A percentile compares a stretch with the other conserved stretches of the same genome.
phyloP scores from a whole-genome alignment of 164 flowering plant species.

The Vitis rotundifolia region DNA sequence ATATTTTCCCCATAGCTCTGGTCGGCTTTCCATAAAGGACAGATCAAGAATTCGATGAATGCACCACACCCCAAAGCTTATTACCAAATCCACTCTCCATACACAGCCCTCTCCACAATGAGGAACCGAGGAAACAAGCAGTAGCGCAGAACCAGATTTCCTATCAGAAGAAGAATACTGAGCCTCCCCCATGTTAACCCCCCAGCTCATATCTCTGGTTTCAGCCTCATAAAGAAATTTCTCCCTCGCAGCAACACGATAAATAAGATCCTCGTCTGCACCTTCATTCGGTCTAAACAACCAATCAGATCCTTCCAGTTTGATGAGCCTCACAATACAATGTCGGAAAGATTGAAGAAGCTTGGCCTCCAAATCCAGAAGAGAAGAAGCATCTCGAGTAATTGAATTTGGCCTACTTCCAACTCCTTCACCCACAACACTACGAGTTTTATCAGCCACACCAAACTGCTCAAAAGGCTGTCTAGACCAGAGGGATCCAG shows the following conservation, averaged over 20 bases:
- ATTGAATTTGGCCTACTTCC: conserved; percentile 22
- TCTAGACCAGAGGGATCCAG: conserved; percentile 77
- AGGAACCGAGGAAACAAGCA: conserved; percentile 55
- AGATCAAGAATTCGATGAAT: conserved; percentile 84
- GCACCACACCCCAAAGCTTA: conserved; percentile 98
- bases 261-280: conserved; percentile 87
- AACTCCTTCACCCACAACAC: conserved; percentile 22
- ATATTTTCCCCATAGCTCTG: conserved; percentile 98
- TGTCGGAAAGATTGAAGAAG: conserved; percentile 73
- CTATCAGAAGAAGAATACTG: conserved; percentile 34
- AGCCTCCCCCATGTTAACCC: conserved; percentile 35
- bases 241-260: conserved; percentile 86
- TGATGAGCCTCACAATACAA: conserved; percentile 72
- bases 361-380: conserved; percentile 58
- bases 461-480: conserved; percentile 97
- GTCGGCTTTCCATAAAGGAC: conserved; percentile 98
- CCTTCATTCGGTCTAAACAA: conserved; percentile 85
- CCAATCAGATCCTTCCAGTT: conserved; percentile 94
- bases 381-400: conserved; percentile 31
- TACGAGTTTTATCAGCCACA: conserved; percentile 46
- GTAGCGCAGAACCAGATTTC: conserved; percentile 33
- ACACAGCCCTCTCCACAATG: conserved; percentile 88
- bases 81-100: conserved; percentile 67
- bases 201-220: conserved; percentile 39
- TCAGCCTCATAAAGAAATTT: conserved; percentile 67